Conservation (phyloP, 208 protist genomes). For the Entamoeba invadens region DNA sequence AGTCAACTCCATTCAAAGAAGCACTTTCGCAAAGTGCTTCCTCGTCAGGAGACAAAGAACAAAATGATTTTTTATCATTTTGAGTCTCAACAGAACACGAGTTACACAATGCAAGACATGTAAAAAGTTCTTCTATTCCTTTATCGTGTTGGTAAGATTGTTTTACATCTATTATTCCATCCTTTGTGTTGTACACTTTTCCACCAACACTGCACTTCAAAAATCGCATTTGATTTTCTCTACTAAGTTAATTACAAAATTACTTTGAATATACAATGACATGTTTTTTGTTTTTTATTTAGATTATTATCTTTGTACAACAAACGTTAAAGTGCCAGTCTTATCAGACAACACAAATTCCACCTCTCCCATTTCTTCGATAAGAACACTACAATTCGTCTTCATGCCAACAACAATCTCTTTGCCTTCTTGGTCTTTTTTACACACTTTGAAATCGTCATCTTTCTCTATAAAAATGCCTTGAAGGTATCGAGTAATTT, state of each 20-base stretch:
- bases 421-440: background rate
- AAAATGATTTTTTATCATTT: background rate
- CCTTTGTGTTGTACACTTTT: background rate
- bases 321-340: conserved; percentile 54
- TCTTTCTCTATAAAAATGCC: conserved; percentile 9
- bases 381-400: background rate
- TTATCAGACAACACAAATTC: conserved; percentile 61
- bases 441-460: background rate
- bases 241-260: background rate
- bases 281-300: too few relatives aligned
- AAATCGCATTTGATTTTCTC: conserved; percentile 46
- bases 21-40: conserved; percentile 18
- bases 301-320: too few relatives aligned
- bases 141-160: background rate
- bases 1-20: background rate
- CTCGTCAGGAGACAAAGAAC: conserved; percentile 26
- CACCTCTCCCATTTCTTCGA: conserved; percentile 1
- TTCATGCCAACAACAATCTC: background rate
- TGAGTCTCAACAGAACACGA: background rate
- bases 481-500: background rate
- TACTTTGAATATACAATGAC: background rate
- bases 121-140: background rate
- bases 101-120: background rate
- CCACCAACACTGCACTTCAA: background rate
- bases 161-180: background rate